Percentiles rank a stretch among this genome's conserved stretches.
These are phyloP conservation scores for Mytilinidion resinicola DNA, from an alignment of 495 filamentous ascomycete species.

Conservation along the genomic window DNA sequence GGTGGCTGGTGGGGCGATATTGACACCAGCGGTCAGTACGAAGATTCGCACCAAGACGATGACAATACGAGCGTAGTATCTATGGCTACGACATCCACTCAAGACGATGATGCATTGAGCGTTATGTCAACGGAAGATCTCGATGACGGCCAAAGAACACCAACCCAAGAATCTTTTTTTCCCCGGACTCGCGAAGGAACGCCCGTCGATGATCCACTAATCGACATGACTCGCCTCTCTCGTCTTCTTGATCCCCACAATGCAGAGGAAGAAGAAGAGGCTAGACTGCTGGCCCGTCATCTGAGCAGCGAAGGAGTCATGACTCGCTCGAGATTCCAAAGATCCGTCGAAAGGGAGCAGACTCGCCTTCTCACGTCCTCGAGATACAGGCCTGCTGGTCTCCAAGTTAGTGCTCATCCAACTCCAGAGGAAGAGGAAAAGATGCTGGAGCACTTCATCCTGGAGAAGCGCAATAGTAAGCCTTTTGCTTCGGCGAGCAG, in stretches of 20 bases:
- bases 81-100: slow-evolving; percentile 44
- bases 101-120: slow-evolving; percentile 38
- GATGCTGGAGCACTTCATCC: slow-evolving; percentile 75
- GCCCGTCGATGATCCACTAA: slow-evolving; percentile 50
- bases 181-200: slow-evolving; percentile 37
- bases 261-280: slow-evolving; percentile 70
- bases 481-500: slow-evolving; percentile 13
- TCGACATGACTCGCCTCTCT: slow-evolving; percentile 65
- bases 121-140: slow-evolving; percentile 17
- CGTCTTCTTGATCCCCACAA: slow-evolving; percentile 77
- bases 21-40: slow-evolving; percentile 71
- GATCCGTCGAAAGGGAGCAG: slow-evolving; percentile 57
- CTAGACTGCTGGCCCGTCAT: slow-evolving; percentile 74
- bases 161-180: slow-evolving; percentile 54
- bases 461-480: slow-evolving; percentile 47
- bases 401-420: slow-evolving; percentile 26
- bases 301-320: slow-evolving; percentile 62
- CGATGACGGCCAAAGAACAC: slow-evolving; percentile 64
- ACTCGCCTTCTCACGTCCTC: slow-evolving; percentile 57
- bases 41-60: slow-evolving; percentile 50
- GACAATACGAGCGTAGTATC: slow-evolving; percentile 77
- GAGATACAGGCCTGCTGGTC: slow-evolving; percentile 31
- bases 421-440: slow-evolving; percentile 69
- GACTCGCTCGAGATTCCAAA: slow-evolving; percentile 71
- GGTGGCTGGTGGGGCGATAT: slow-evolving; percentile 78